Base-by-base conservation (phyloP, 371 early-diverging fungal species). In the Rhizomucor pusillus region DNA sequence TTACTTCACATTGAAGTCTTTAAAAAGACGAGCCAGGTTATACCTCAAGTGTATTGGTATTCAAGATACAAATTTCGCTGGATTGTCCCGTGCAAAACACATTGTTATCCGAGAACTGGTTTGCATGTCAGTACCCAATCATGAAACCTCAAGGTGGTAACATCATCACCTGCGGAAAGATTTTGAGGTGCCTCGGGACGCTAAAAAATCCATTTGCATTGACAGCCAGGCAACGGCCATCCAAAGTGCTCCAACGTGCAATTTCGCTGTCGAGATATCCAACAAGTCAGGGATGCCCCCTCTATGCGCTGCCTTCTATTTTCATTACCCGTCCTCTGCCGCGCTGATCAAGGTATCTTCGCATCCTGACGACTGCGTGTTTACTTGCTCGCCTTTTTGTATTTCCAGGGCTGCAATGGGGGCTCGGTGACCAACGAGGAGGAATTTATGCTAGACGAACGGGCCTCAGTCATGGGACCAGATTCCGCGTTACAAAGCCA, bases 191-290 rank as follows among this genome's bases (percentile, higher is more conserved):
- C 1, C 66, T 73, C 18, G 85, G 82, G 5, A 77, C 61, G 3
- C 86, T 86, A 37, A 79, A 69, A 59, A 86, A 84, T 0, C 84
- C 88, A 11, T 56, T 70, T 9, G 73, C 52, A 57, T 84, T 84
- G 0, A 83, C 75, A 24, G 81, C 82, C 39, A 87, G 72, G 58
- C 89, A 87, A 5, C 88, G 75, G 3, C 90, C 90, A 52, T 90
- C 90, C 1, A 70, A 67, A 10, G 85, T 65, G 65, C 77, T 85
- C 90, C 90, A 90, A 55, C 86, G 82, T 46, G 81, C 79, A 36
- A 87, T 78, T 47, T 86, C 85, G 13, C 88, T 88, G 60, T 20
- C n/a, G 10, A 36, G 12, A 34, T 55, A 5, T 20, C 12, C 47
- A 37, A 6, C 35, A 23, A 47, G 35, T 58, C 14, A 20, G 13